phyloP scores from a whole-genome alignment of 2,329 filamentous ascomycete genomes.

The Microdochium nivale region DNA sequence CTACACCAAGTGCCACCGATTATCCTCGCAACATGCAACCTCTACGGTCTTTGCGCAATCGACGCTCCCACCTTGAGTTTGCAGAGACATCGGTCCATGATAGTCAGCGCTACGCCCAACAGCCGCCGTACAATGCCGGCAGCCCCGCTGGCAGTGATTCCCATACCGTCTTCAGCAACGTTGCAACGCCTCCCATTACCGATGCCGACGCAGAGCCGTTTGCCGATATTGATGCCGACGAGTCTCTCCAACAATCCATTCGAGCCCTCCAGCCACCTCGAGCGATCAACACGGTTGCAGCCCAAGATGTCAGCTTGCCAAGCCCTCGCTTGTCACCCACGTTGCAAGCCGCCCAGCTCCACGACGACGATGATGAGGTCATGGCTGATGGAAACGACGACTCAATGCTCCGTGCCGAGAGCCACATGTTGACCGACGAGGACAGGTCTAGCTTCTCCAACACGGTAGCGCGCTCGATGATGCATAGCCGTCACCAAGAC shows the following conservation, averaged over 20 bases:
- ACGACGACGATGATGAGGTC: conserved; percentile 31
- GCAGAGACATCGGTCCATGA: conserved; percentile 36
- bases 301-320: conserved; percentile 84
- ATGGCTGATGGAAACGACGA: conserved; percentile 23
- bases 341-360: conserved; percentile 58
- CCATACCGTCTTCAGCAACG: conserved; percentile 53
- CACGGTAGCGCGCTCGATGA: conserved; percentile 12
- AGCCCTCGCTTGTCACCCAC: conserved; percentile 93
- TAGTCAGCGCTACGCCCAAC: conserved; percentile 16
- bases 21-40: conserved; percentile 15
- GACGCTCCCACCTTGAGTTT: conserved; percentile 31
- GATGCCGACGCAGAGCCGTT: conserved; percentile 62
- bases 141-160: conserved; percentile 47
- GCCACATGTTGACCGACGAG: conserved; percentile 29
- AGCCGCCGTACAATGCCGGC: conserved; percentile 33
- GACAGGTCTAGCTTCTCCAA: conserved; percentile 16
- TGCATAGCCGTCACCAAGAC: conserved; percentile 16
- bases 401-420: conserved; percentile 26
- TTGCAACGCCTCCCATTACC: conserved; percentile 67
- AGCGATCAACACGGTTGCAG: conserved; percentile 60
- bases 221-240: conserved; percentile 42
- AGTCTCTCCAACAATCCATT: conserved; percentile 36
- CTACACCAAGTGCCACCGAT: conserved; percentile 52
- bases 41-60: conserved; percentile 25
- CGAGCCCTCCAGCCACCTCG: conserved; percentile 37